Base-by-base conservation (phyloP, 2,329 filamentous ascomycete species). In the Chlorencoelia australis region DNA sequence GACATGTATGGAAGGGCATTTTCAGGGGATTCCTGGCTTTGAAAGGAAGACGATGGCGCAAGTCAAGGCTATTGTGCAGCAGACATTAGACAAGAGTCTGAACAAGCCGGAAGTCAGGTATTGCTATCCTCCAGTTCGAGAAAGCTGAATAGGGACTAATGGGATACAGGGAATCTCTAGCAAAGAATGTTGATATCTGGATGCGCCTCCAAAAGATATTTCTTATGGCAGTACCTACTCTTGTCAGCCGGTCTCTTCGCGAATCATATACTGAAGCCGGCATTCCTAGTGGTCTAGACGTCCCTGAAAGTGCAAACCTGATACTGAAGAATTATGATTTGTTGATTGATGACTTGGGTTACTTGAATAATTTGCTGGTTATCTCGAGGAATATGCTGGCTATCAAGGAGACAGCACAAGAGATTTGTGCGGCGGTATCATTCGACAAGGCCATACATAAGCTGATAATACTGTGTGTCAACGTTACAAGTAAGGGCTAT, bases 381-480 rank as follows among this genome's bases (percentile, higher is more conserved):
- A 76, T 80, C 50, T 73, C 74, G 1, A 62, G 75, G 33, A 80
- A 80, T 44, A 61, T 80, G 42, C 63, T 80, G 16, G 75, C 79
- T 19, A 77, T 75, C 7, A 69, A 75, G 9, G 71, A 77, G 50
- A 71, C 79, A 3, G 73, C 75, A 2, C 75, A 80, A 52, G 75
- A 80, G 46, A 66, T 80, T 6, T 79, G 75, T 39, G 72, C 74
- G 7, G 72, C 73, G 6, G 71, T 78, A 11, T 67, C 72, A 35
- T 78, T 79, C 44, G 74, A 80, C 47, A 72, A 77, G 49, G 75
- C 76, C 60, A 72, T 79, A 2, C 76, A 77, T 43, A 73, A 77
- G 52, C 69, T 75, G 2, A 75, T 80, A 42, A 72, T 76, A 20
- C 63, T 80, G 7, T 79, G 75, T 47, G 71, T 79, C 14, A 79